Conservation (phyloP, 2,329 filamentous ascomycete species). For the Madurella mycetomatis region DNA sequence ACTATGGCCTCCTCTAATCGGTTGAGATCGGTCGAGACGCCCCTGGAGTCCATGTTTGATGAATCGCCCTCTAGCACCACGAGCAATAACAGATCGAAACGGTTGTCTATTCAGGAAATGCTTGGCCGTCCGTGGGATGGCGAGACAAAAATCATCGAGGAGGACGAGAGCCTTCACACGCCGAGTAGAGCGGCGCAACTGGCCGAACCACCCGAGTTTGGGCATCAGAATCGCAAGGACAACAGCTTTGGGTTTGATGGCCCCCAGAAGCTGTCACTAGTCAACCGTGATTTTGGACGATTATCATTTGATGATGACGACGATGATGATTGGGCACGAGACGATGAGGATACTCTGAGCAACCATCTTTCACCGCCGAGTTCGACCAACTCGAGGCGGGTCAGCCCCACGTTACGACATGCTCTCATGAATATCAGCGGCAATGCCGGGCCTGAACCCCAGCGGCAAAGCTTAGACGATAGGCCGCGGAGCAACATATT, state of each 20-base stretch:
- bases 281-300: constrained; percentile 42
- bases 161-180: constrained; percentile 54
- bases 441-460: constrained; percentile 39
- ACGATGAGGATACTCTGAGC: constrained; percentile 49
- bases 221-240: constrained; percentile 19
- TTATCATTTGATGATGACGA: constrained; percentile 59
- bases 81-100: constrained; percentile 48
- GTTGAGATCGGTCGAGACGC: constrained; percentile 62
- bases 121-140: constrained; percentile 52
- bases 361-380: constrained; percentile 57
- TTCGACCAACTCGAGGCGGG: constrained; percentile 50
- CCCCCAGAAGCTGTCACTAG: constrained; percentile 32
- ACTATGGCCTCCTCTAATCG: constrained; percentile 62
- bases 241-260: constrained; percentile 24
- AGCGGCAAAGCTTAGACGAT: constrained; percentile 35
- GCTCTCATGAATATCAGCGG: constrained; percentile 52
- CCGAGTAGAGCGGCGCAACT: constrained; percentile 42
- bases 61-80: constrained; percentile 64
- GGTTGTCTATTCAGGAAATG: constrained; percentile 57
- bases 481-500: constrained; percentile 66
- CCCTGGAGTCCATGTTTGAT: constrained; percentile 76
- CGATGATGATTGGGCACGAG: constrained; percentile 59
- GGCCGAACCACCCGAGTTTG: constrained; percentile 27
- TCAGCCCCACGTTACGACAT: constrained; percentile 50
- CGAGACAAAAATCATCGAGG: constrained; percentile 56